phyloP scores from a whole-genome alignment of 75 land plant species.

The Selaginella moellendorffii region DNA sequence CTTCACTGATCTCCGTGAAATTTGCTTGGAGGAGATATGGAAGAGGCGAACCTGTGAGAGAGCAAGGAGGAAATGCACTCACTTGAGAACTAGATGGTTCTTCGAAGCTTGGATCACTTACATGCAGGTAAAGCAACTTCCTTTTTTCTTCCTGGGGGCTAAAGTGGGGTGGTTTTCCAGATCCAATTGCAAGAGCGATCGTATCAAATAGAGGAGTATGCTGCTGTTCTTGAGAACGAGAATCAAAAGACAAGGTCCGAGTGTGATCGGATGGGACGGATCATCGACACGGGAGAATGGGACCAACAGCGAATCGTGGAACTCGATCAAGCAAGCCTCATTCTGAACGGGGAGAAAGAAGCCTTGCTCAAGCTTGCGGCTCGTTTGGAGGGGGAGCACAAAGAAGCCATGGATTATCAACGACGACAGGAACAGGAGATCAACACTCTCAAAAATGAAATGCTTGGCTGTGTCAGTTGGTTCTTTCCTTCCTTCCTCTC shows the following conservation, averaged over 20 bases:
- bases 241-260: constrained; percentile 18
- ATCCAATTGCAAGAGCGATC: constrained; percentile 21
- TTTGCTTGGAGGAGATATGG: constrained; percentile 8
- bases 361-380: constrained; percentile 19
- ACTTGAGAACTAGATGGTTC: background rate
- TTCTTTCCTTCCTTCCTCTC: background rate
- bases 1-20: background rate
- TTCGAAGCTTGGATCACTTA: constrained; percentile 23
- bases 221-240: constrained; percentile 16
- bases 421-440: constrained; percentile 18
- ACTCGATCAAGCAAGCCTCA: constrained; percentile 16
- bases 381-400: constrained; percentile 19
- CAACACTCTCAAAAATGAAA: constrained; percentile 15
- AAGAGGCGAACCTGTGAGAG: background rate
- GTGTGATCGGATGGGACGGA: constrained; percentile 16
- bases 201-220: constrained; percentile 13
- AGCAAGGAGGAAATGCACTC: background rate
- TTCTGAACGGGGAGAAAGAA: constrained; percentile 16
- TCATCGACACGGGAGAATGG: constrained; percentile 26
- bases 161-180: too few species aligned
- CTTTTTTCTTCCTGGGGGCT: too few species aligned
- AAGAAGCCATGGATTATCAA: constrained; percentile 17
- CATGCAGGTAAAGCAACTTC: constrained; percentile 32
- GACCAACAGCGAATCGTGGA: constrained; percentile 18
- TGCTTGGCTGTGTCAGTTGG: constrained; percentile 12